Percentiles rank a stretch among this genome's conserved stretches.
Evolutionary conservation across 164 flowering plant species (phyloP).

Genomic region (Piper betle): DNA sequence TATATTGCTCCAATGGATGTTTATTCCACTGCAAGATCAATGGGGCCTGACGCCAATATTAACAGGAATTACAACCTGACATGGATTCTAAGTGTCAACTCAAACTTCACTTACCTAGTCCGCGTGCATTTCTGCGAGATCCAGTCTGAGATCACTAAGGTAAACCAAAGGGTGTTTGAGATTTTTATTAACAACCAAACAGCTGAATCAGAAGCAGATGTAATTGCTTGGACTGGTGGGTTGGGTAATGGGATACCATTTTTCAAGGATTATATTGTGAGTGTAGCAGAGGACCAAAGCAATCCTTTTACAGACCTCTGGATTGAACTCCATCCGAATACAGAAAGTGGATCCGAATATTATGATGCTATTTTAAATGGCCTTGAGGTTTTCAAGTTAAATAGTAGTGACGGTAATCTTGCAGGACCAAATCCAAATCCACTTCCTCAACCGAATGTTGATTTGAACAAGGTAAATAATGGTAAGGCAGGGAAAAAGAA

Average conservation of each 20-base stretch:
- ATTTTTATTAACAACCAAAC: conserved; percentile 17
- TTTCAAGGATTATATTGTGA: conserved; percentile 15
- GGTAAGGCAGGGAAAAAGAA: conserved; percentile 6
- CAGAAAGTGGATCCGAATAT: conserved; percentile 13
- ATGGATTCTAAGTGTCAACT: conserved; percentile 50
- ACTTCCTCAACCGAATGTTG: conserved; percentile 16
- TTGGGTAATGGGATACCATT: conserved; percentile 10
- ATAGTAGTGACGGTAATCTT: conserved; percentile 32
- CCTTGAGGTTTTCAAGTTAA: conserved; percentile 49
- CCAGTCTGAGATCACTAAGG: neutral
- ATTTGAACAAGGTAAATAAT: conserved; percentile 2
- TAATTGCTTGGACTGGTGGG: conserved; percentile 28
- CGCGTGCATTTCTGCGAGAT: conserved; percentile 69
- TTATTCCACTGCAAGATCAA: conserved; percentile 34
- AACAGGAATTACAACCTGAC: conserved; percentile 47
- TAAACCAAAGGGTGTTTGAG: conserved; percentile 11
- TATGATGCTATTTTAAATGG: conserved; percentile 51
- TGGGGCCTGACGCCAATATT: conserved; percentile 27
- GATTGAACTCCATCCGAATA: conserved; percentile 42
- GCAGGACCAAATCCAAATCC: conserved; percentile 53
- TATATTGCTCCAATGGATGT: conserved; percentile 46
- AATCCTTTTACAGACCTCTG: conserved; percentile 2
- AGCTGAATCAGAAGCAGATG: conserved; percentile 46
- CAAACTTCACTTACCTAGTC: conserved; percentile 42
- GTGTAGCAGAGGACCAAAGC: neutral